These are phyloP conservation scores for Pythium utonaiense DNA, from an alignment of 352 stramenopile species.

Conservation along the genomic window DNA sequence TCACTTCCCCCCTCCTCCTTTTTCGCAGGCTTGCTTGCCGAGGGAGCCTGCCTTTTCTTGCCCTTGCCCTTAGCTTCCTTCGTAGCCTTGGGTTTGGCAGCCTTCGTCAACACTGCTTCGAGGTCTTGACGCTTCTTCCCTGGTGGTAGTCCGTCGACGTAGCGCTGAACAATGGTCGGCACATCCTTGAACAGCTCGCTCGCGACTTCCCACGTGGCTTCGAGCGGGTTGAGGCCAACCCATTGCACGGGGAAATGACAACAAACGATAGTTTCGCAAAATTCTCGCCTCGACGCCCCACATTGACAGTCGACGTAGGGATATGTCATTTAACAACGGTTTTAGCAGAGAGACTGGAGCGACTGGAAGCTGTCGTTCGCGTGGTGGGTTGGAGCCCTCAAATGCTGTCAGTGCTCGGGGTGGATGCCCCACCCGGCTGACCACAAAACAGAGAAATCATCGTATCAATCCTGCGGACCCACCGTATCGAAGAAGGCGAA, in stretches of 20 bases:
- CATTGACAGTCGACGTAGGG: too few relatives aligned
- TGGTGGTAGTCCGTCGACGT: neutral
- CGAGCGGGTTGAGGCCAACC: conserved; percentile 12
- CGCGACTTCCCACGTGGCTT: conserved; percentile 15
- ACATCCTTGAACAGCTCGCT: conserved; percentile 11
- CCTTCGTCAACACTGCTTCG: neutral
- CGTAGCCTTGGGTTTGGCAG: neutral
- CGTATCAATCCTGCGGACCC: too few relatives aligned
- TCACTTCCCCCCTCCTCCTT: conserved; percentile 6
- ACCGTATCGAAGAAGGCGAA: too few relatives aligned
- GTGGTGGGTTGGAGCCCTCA: too few relatives aligned
- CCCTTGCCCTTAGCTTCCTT: neutral
- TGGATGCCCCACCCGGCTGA: too few relatives aligned
- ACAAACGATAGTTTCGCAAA: conserved; percentile 9
- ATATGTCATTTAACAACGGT: too few relatives aligned
- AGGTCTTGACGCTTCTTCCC: neutral
- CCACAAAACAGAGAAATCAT: too few relatives aligned
- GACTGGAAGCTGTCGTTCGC: too few relatives aligned
- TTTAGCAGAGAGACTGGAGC: too few relatives aligned
- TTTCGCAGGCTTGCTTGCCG: neutral
- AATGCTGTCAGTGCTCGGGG: too few relatives aligned
- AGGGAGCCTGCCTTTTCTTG: neutral
- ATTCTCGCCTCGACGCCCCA: conserved; percentile 18
- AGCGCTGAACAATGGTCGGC: neutral
- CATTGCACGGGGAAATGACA: conserved; percentile 14